Percentiles rank a stretch among this genome's conserved stretches.
phyloP scores from a whole-genome alignment of 805 yeast species.

The Kazachstania martiniae region DNA sequence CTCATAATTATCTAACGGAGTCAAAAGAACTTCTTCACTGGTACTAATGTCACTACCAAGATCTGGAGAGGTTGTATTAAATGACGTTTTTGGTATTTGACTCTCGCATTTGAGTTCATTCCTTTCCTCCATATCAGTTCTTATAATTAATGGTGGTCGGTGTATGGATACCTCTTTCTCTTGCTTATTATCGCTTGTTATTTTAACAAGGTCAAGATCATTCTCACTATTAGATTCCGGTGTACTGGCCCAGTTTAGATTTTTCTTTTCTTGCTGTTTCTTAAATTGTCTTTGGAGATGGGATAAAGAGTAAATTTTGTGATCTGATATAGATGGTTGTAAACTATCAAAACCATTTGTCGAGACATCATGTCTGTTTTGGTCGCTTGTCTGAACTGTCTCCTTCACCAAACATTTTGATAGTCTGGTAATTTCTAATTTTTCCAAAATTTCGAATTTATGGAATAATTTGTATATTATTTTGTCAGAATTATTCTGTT shows the following conservation, averaged over 20 bases:
- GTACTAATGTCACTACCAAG: slow-evolving; percentile 2
- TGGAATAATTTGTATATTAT: slow-evolving; percentile 20
- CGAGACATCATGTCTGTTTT: too few relatives aligned
- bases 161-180: neutral
- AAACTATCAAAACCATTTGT: too few relatives aligned
- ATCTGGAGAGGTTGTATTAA: neutral
- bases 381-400: neutral
- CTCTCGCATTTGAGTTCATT: neutral
- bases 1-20: slow-evolving; percentile 25
- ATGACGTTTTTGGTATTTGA: slow-evolving; percentile 4
- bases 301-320: slow-evolving; percentile 17
- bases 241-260: neutral
- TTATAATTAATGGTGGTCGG: slow-evolving; percentile 5
- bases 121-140: neutral
- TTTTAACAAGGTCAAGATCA: neutral
- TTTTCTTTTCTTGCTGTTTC: slow-evolving; percentile 6
- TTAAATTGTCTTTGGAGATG: slow-evolving; percentile 16
- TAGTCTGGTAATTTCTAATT: slow-evolving; percentile 22
- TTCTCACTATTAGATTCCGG: neutral
- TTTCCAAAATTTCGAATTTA: slow-evolving; percentile 29
- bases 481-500: slow-evolving; percentile 10
- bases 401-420: slow-evolving; percentile 15
- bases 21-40: slow-evolving; percentile 13
- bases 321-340: slow-evolving; percentile 12
- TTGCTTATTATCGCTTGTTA: neutral